phyloP scores from a whole-genome alignment of 1,139 yeast genomes.

The Lodderomyces beijingensis region DNA sequence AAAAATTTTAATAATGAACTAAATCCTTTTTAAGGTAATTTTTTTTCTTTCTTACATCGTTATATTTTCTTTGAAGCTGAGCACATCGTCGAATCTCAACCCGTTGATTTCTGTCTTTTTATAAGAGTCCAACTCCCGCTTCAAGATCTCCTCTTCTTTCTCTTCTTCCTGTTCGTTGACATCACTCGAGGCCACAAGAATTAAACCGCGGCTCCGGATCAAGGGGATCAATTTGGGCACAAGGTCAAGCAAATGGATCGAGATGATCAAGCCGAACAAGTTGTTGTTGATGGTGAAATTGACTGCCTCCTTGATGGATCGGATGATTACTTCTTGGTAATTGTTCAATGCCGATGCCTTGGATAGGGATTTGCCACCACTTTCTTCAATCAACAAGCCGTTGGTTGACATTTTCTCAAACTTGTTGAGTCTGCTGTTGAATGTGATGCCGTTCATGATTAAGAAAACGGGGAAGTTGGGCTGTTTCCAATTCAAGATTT shows the following conservation, averaged over 20 bases:
- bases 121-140: slow-evolving; percentile 40
- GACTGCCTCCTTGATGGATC: slow-evolving; percentile 46
- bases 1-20: too few relatives aligned
- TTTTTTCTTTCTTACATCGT: slow-evolving; percentile 26
- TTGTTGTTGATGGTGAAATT: slow-evolving; percentile 79
- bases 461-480: slow-evolving; percentile 95
- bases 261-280: slow-evolving; percentile 76
- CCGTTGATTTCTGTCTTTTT: slow-evolving; percentile 69
- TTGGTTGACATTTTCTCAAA: slow-evolving; percentile 43
- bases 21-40: too few relatives aligned
- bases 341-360: slow-evolving; percentile 14
- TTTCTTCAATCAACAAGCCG: slow-evolving; percentile 31
- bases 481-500: slow-evolving; percentile 94
- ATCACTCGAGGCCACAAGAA: slow-evolving; percentile 66
- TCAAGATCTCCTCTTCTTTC: slow-evolving; percentile 16
- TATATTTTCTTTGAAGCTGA: slow-evolving; percentile 68
- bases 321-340: slow-evolving; percentile 39
- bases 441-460: slow-evolving; percentile 64
- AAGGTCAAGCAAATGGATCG: slow-evolving; percentile 61
- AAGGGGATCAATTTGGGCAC: slow-evolving; percentile 76
- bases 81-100: slow-evolving; percentile 56
- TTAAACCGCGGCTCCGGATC: slow-evolving; percentile 75
- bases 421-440: slow-evolving; percentile 20
- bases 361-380: background rate
- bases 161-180: slow-evolving; percentile 28